Evolutionary conservation across 192 early-diverging fungal genomes (phyloP), one percentile per base, ranked within the genome.

Genomic region (Backusella tarrabulga): DNA sequence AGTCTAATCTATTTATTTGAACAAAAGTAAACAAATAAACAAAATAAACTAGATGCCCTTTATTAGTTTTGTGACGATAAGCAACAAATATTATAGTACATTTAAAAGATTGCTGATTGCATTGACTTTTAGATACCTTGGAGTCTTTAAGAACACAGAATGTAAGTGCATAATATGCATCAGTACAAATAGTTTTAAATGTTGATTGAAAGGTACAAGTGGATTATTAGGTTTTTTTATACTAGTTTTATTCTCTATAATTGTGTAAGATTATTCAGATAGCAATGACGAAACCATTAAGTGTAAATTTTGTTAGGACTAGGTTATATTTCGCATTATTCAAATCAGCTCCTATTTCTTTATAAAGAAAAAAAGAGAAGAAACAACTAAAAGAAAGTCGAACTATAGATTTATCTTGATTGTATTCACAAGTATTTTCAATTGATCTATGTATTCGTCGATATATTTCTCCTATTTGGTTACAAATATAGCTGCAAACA

Each of bases 401-500:
- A 26, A 23, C 3, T 12, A 23, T 2, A 23, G 19, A n/a, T 8
- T 56, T 6, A 9, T 56, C 6, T 11, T 19, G 1, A 52, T 52
- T 23, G 7, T 26, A 23, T 29, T 60, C 23, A 60, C 26, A 60
- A 26, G 4, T 60, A 60, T 60, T 60, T 60, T 29, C 56, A 60
- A 60, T 60, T 60, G 21, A 60, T 29, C 23, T 29, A 60, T 60
- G 23, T 14, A 12, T 60, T 26, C 3, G 23, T 60, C 11, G 11
- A 63, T 63, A 4, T 26, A 29, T 29, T 54, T 63, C 56, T 63
- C 56, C 23, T 63, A 29, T 63, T 63, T 63, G 23, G 21, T 63
- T 63, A 63, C 56, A 63, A 63, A 63, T 29, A 63, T 63, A 63
- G 23, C 56, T 63, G 56, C 56, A 63, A 29, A 29, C 56, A 63